These are phyloP conservation scores for Dactylella cylindrospora DNA, from an alignment of 2,329 filamentous ascomycete species.

Conservation along the genomic window DNA sequence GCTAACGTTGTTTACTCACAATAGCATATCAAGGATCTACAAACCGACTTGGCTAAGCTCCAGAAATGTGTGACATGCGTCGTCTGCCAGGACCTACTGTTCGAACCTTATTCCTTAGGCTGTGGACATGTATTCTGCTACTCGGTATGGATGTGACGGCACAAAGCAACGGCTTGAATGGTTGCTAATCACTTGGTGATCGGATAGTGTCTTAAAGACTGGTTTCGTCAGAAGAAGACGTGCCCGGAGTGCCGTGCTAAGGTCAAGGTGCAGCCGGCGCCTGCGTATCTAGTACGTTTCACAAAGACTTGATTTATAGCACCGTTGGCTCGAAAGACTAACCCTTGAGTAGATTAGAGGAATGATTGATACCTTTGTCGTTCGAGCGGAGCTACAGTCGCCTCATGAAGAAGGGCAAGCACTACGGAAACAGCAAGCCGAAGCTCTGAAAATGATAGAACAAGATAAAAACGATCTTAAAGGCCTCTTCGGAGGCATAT, in stretches of 20 bases:
- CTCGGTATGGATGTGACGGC: constrained; percentile 46
- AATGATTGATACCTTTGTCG: constrained; percentile 49
- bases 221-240: constrained; percentile 47
- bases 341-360: constrained; percentile 45
- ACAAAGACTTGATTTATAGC: neutral
- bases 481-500: constrained; percentile 48
- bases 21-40: constrained; percentile 49
- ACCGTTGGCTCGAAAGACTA: constrained; percentile 11
- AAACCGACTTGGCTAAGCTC: constrained; percentile 47
- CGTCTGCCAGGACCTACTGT: constrained; percentile 50
- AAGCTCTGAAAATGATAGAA: constrained; percentile 45
- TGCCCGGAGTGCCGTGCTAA: constrained; percentile 48
- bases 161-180: no score
- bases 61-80: constrained; percentile 49
- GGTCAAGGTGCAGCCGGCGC: constrained; percentile 47
- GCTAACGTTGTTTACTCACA: constrained; percentile 39
- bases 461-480: constrained; percentile 40
- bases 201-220: constrained; percentile 47
- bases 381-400: constrained; percentile 46
- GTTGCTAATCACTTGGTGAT: neutral
- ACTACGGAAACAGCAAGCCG: constrained; percentile 46
- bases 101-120: constrained; percentile 48
- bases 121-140: constrained; percentile 50
- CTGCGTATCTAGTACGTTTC: constrained; percentile 47
- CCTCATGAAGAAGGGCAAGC: constrained; percentile 46